Conservation (phyloP, 495 filamentous ascomycete species). For the Parathielavia hyrcaniae region DNA sequence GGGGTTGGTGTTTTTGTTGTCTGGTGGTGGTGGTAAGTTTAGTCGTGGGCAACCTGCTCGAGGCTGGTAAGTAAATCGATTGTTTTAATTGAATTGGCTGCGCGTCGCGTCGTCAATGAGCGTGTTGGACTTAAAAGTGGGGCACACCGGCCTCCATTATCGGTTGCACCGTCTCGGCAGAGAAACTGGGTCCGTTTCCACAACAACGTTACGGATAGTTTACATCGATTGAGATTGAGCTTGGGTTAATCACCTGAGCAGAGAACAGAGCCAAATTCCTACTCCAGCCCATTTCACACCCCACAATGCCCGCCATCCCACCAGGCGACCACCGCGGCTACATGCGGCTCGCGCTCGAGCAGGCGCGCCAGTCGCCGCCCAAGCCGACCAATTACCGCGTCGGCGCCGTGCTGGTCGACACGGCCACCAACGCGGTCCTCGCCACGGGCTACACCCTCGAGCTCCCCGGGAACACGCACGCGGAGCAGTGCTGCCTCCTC, state of each 20-base stretch:
- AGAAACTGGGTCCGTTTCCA: too few relatives aligned
- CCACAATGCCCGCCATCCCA: slow-evolving; percentile 24
- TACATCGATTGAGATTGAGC: too few relatives aligned
- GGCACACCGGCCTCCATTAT: too few relatives aligned
- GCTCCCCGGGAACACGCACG: slow-evolving; percentile 87
- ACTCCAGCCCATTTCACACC: too few relatives aligned
- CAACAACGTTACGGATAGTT: too few relatives aligned
- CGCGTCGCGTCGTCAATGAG: slow-evolving; percentile 8
- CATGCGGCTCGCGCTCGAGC: slow-evolving; percentile 64
- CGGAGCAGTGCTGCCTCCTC: slow-evolving; percentile 82
- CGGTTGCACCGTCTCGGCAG: too few relatives aligned
- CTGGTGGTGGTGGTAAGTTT: background rate
- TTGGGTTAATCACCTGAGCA: too few relatives aligned
- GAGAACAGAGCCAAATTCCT: background rate
- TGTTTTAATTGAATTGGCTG: background rate
- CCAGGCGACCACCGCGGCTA: slow-evolving; percentile 53
- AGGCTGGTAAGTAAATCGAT: background rate
- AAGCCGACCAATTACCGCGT: slow-evolving; percentile 91
- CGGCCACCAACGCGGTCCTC: slow-evolving; percentile 55
- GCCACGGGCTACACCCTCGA: slow-evolving; percentile 89
- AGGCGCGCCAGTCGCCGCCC: slow-evolving; percentile 71
- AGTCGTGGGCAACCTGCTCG: background rate
- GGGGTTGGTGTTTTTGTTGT: background rate
- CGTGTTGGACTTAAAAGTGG: too few relatives aligned
- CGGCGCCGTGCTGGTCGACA: slow-evolving; percentile 70